phyloP scores from a whole-genome alignment of 805 yeast species.

The Lipomyces chichibuensis region DNA sequence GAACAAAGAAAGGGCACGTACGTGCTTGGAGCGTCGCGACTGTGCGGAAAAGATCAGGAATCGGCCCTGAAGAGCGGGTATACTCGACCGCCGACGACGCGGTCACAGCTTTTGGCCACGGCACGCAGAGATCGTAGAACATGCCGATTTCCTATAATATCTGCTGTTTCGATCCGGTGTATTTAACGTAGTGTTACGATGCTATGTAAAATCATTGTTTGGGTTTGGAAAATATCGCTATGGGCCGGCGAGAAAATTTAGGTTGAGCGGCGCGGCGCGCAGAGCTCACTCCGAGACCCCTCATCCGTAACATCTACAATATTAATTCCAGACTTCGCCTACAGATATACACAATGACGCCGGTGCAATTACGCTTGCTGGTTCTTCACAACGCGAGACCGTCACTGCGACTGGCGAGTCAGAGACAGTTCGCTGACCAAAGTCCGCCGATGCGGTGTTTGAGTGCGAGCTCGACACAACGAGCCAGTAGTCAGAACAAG shows the following conservation, averaged over 20 bases:
- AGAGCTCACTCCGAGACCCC: no score
- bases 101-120: constrained; percentile 42
- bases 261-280: no score
- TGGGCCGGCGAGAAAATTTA: no score
- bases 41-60: constrained; percentile 29
- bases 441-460: background rate
- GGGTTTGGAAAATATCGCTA: no score
- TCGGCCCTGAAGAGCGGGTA: constrained; percentile 17
- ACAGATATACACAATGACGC: background rate
- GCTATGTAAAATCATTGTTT: background rate
- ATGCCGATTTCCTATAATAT: constrained; percentile 27
- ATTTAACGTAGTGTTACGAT: background rate
- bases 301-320: no score
- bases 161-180: background rate
- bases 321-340: no score
- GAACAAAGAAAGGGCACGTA: constrained; percentile 11
- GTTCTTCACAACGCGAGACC: background rate
- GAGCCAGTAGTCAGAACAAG: background rate
- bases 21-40: constrained; percentile 41
- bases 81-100: constrained; percentile 19
- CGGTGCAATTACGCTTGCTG: background rate
- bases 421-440: background rate
- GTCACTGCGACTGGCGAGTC: background rate
- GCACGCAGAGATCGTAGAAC: constrained; percentile 46
- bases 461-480: background rate